These are phyloP conservation scores for Malbranchea zuffiana DNA, from an alignment of 2,329 filamentous ascomycete species.

Conservation along the genomic window DNA sequence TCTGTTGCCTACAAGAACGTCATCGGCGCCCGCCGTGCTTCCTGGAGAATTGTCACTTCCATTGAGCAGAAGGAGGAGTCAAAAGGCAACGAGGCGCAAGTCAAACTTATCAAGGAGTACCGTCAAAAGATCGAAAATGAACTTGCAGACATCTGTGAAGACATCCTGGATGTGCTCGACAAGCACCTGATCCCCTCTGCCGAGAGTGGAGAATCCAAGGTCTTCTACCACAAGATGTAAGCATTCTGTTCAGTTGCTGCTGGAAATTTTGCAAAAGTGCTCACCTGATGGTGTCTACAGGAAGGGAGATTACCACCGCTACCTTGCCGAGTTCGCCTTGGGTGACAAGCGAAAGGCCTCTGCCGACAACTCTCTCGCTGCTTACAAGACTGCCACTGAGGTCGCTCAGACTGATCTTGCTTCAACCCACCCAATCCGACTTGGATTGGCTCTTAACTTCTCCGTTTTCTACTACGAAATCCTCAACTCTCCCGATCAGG, in stretches of 20 bases:
- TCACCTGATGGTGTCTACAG: conserved; percentile 40
- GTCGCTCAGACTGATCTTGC: conserved; percentile 81
- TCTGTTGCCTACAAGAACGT: conserved; percentile 99
- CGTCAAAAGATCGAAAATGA: conserved; percentile 96
- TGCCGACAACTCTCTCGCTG: conserved; percentile 87
- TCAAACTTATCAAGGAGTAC: conserved; percentile 91
- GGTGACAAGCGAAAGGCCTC: conserved; percentile 92
- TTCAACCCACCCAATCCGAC: conserved; percentile 84
- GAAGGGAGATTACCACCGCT: conserved; percentile 99
- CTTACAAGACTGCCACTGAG: conserved; percentile 90
- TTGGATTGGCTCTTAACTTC: conserved; percentile 88
- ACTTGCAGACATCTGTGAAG: conserved; percentile 94
- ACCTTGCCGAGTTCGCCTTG: conserved; percentile 91
- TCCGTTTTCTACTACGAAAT: conserved; percentile 99
- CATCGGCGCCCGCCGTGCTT: conserved; percentile 89
- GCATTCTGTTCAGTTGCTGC: conserved; percentile 19
- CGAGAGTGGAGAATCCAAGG: conserved; percentile 93
- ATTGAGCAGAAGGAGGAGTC: conserved; percentile 99
- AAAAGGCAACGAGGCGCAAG: conserved; percentile 90
- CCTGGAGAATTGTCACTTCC: conserved; percentile 95
- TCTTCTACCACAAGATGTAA: conserved; percentile 99
- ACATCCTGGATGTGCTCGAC: conserved; percentile 91
- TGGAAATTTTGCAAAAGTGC: conserved; percentile 7
- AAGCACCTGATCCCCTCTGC: conserved; percentile 88
- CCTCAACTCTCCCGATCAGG: conserved; percentile 94